Base-by-base conservation (phyloP, 495 filamentous ascomycete species). In the Tuber borchii region DNA sequence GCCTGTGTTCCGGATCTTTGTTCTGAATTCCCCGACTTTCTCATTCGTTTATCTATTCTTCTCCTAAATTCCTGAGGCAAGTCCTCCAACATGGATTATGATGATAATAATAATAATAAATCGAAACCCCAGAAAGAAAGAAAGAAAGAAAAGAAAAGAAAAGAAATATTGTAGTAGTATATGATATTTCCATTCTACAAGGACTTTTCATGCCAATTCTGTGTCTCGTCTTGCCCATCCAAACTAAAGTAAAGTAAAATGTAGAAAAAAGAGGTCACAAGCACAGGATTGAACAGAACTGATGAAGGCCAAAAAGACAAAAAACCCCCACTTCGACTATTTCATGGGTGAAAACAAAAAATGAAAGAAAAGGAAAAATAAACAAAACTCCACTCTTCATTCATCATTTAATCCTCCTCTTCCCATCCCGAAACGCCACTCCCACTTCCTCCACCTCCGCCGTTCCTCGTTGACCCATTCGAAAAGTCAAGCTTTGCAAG, bases 401-500 rank as follows among this genome's bases (percentile, higher is more conserved):
- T 70, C 22, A 40, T 51, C 39, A 20, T 16, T 40, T n/a, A 26
- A 45, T n/a, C 78, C 4, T 79, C 76, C 12, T 79, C 76, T 8
- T 79, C 78, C 78, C 74, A 78, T 46, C 78, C 78, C 26, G 56
- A 65, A 17, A 19, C 56, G 12, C 26, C 56, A 19, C 56, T 65
- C 56, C 56, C 77, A 2, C 69, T 43, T 31, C 78, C 48, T 31
- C 78, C 78, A n/a, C 39, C 42, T 34, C 69, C 70, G 22, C 76
- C 77, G 20, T 74, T 74, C 73, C 78, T 74, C 26, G 76, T 73
- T 61, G 78, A 70, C 65, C 40, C 45, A 42, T 77, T 74, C 20
- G 45, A 86, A 34, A 91, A 87, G 86, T 98, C 95, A 46, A 99
- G 87, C 85, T 92, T 96, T 70, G 91, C 91, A 43, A 99, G 85